Evolutionary conservation across 345 rosid genomes (phyloP), one percentile per base, ranked within the genome.

Genomic region (Triadica sebifera): DNA sequence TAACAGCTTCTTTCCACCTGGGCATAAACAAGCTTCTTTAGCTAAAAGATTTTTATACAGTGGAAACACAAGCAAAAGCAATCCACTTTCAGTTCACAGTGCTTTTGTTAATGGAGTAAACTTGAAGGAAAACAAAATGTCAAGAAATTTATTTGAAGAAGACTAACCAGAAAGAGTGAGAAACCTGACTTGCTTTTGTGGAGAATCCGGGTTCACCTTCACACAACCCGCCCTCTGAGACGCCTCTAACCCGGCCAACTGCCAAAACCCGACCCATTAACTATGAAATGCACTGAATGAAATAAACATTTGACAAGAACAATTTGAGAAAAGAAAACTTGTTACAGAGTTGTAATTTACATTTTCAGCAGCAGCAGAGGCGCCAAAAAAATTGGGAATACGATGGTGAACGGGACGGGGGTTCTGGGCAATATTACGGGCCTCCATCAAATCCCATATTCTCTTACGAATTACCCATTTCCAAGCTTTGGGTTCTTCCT

Each of bases 341-440:
- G 3, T 11, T 13, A 22, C 1, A 3, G 29, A 12, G 17, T 52
- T 20, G 12, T 17, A 15, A 11, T 4, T 8, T 37, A 93, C 97
- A 70, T 87, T 89, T 52, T 65, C 62, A 61, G 96, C 97, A 24
- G 98, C 97, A 37, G 87, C 73, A 0, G 96, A 38, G 6, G 94
- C 92, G 49, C 97, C 98, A n/a, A 89, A 82, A 76, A 91, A 94
- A 77, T 92, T 94, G 75, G 98, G 98, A 64, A 94, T 92, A 0
- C 97, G 91, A 74, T 94, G 97, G 72, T 90, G 93, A 78, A 92
- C 97, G 34, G 98, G 96, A 65, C 96, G 83, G 41, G 96, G 98
- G 65, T 81, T 94, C 85, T 88, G 90, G 4, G 97, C 86, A 53
- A 86, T 58, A 65, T 89, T 87, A 34, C 79, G 80, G 59, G 90